phyloP scores from a whole-genome alignment of 1,284 basidiomycete genomes.

The Cutaneotrichosporon curvatum region DNA sequence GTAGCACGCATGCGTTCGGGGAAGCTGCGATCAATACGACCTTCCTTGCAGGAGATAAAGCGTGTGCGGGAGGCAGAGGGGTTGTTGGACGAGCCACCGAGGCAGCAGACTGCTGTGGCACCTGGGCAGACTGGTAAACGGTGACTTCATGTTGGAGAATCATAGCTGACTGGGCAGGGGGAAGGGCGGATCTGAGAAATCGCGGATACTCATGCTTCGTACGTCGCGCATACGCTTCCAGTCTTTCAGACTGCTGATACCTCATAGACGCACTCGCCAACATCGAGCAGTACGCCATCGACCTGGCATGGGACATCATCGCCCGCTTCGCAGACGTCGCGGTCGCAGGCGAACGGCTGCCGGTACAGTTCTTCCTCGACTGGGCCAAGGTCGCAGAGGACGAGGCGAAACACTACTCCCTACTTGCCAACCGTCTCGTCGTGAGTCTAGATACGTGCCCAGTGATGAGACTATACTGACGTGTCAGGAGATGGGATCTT shows the following conservation, averaged over 20 bases:
- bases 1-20: constrained; percentile 32
- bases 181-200: constrained; percentile 54
- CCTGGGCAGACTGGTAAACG: constrained; percentile 48
- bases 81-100: constrained; percentile 59
- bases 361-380: constrained; percentile 68
- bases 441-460: constrained; percentile 38
- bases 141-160: constrained; percentile 31
- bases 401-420: constrained; percentile 63
- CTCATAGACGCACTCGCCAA: constrained; percentile 66
- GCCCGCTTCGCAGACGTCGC: constrained; percentile 58
- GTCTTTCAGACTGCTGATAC: background rate
- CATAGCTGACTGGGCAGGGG: constrained; percentile 42
- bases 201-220: constrained; percentile 66
- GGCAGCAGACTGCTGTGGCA: constrained; percentile 60
- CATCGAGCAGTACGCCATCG: constrained; percentile 87
- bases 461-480: too few relatives aligned
- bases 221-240: constrained; percentile 5
- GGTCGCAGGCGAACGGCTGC: constrained; percentile 51
- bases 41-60: constrained; percentile 27
- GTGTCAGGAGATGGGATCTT: constrained; percentile 56
- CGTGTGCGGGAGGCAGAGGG: constrained; percentile 25
- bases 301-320: constrained; percentile 80
- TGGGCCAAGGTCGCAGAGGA: constrained; percentile 72
- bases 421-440: constrained; percentile 47
- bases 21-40: constrained; percentile 32